Evolutionary conservation across 148 eudicot genomes (phyloP).

Genomic region (Vaccinium vitisidaea): DNA sequence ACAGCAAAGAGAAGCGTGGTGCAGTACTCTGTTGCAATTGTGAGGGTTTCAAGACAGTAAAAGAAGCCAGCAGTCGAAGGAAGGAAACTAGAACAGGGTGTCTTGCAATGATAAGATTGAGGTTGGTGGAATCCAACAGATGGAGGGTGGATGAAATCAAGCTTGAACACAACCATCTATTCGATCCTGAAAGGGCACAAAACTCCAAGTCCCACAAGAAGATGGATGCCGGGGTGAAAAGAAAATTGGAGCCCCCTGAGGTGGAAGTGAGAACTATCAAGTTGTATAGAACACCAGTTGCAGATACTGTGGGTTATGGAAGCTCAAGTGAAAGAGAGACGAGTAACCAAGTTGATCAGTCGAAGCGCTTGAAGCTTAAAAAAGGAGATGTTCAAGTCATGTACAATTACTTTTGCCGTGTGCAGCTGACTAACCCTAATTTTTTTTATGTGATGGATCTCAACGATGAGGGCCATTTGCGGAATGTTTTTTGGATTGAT

Average conservation of each 20-base stretch:
- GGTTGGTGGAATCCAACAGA: slow-evolving; percentile 60
- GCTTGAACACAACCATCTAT: slow-evolving; percentile 80
- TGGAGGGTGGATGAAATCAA: slow-evolving; percentile 89
- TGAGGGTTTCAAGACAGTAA: slow-evolving; percentile 76
- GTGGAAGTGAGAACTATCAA: slow-evolving; percentile 77
- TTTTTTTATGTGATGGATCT: slow-evolving; percentile 75
- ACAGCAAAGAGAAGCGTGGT: slow-evolving; percentile 78
- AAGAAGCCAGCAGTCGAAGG: slow-evolving; percentile 61
- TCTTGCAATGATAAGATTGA: slow-evolving; percentile 78
- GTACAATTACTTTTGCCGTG: slow-evolving; percentile 44
- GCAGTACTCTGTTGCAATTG: slow-evolving; percentile 86
- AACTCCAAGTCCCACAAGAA: slow-evolving; percentile 75
- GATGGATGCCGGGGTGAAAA: slow-evolving; percentile 51
- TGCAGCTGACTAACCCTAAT: slow-evolving; percentile 61
- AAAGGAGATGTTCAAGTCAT: slow-evolving; percentile 50
- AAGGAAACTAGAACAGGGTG: slow-evolving; percentile 93
- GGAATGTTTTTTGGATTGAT: slow-evolving; percentile 82
- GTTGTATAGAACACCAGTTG: slow-evolving; percentile 53
- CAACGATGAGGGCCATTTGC: slow-evolving; percentile 64
- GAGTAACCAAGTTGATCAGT: slow-evolving; percentile 30
- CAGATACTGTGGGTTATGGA: slow-evolving; percentile 42
- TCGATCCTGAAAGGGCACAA: slow-evolving; percentile 73
- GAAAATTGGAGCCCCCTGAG: slow-evolving; percentile 56
- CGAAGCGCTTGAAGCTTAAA: slow-evolving; percentile 49
- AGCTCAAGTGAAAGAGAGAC: slow-evolving; percentile 38